Evolutionary conservation across 1,284 basidiomycete species (phyloP), one percentile per base, ranked within the genome.

Genomic region (Stereum hirsutum): DNA sequence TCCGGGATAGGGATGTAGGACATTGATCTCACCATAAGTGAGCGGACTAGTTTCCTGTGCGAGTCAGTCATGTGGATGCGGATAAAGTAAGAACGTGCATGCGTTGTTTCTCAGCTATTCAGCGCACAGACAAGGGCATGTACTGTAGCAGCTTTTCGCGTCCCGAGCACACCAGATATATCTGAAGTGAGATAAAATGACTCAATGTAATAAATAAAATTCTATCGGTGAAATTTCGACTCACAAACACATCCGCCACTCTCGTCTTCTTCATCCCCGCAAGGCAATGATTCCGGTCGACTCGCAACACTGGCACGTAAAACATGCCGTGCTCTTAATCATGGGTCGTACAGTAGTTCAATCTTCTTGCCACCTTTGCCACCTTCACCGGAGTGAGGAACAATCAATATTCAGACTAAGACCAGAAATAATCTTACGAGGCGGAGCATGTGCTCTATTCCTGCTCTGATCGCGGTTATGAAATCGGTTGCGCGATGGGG

Each of bases 11-110:
- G n/a, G n/a, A n/a, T 85, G 87, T 51, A 99, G 81, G 0, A 96
- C 96, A 57, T 99, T 99, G 57, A 99, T 97, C 60, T 99, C 96
- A 47, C 98, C 90, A 54, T 96, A 99, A 0, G 86, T 90, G 64
- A 99, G 99, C 0, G 90, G 89, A 46, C 88, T 84, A 17, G 83
- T 81, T 72, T 97, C 92, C 86, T 94, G 54, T 6, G 33, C 21
- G 26, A 25, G 12, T 41, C 31, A 12, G 26, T 32, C 11, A 45
- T 5, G 23, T 12, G 20, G 36, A n/a, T n/a, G 14, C 27, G 27
- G n/a, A 41, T 6, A 14, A 15, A 17, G 21, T 36, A 23, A 30
- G 31, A 19, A 35, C 33, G 6, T 7, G 66, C 76, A 23, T 50
- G 89, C 89, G 48, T 78, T 81, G 43, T n/a, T 79, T 71, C 56